Evolutionary conservation across 371 early-diverging fungal genomes (phyloP).

Genomic region (Syncephalastrum contaminatum): DNA sequence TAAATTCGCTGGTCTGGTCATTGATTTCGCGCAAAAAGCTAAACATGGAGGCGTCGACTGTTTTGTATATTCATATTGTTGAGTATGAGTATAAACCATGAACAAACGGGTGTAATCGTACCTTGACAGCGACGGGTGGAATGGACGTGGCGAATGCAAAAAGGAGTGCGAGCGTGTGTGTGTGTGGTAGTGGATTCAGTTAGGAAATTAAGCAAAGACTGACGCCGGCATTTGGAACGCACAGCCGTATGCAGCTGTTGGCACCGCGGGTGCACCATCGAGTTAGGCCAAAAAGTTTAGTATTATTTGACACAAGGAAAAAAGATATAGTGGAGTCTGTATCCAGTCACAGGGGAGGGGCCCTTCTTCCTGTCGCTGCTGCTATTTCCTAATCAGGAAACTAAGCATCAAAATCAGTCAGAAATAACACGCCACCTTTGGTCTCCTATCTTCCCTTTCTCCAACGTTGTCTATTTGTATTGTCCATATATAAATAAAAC

Average conservation of each 20-base stretch:
- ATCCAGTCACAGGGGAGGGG: too few relatives aligned
- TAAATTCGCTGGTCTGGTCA: conserved; percentile 9
- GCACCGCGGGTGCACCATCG: conserved; percentile 39
- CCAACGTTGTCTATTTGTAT: too few relatives aligned
- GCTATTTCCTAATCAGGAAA: too few relatives aligned
- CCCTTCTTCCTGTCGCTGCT: too few relatives aligned
- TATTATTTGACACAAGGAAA: too few relatives aligned
- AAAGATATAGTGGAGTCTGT: too few relatives aligned
- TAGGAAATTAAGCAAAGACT: conserved; percentile 12
- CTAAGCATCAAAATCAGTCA: too few relatives aligned
- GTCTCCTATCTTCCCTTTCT: too few relatives aligned
- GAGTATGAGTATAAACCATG: neutral
- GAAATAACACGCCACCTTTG: too few relatives aligned
- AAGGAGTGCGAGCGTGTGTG: too few relatives aligned
- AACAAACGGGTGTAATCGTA: neutral
- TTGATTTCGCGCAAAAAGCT: neutral
- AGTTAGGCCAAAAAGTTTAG: too few relatives aligned
- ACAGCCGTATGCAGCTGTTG: conserved; percentile 34
- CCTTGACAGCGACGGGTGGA: neutral
- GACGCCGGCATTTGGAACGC: conserved; percentile 26
- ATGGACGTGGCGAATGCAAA: conserved; percentile 6
- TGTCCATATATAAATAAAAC: too few relatives aligned
- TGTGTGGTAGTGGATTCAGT: neutral
- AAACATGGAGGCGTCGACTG: neutral
- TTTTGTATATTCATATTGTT: neutral